Conservation (phyloP, 2,329 filamentous ascomycete species). For the Nigrospora sphaerica region DNA sequence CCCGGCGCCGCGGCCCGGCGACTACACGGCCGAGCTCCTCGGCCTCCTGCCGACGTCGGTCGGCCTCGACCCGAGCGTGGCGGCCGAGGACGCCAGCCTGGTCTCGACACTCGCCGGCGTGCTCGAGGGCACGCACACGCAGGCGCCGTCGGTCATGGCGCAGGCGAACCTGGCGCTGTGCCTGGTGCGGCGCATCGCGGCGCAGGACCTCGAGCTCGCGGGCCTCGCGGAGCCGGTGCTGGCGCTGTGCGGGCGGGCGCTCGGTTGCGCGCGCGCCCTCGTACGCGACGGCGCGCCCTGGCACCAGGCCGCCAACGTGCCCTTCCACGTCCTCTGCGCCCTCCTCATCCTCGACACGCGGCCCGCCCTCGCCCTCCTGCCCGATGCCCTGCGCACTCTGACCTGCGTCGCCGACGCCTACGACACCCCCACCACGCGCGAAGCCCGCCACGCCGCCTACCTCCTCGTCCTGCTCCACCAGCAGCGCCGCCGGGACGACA, state of each 20-base stretch:
- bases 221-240: conserved; percentile 37
- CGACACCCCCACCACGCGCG: conserved; percentile 39
- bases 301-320: conserved; percentile 54
- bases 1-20: conserved; percentile 17
- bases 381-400: conserved; percentile 42
- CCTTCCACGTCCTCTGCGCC: conserved; percentile 51
- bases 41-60: conserved; percentile 45
- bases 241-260: conserved; percentile 32
- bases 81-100: conserved; percentile 31
- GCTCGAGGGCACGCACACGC: conserved; percentile 29
- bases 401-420: conserved; percentile 32
- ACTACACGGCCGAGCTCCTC: conserved; percentile 40
- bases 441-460: conserved; percentile 47
- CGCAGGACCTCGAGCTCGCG: conserved; percentile 38
- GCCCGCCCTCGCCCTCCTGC: conserved; percentile 37
- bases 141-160: conserved; percentile 35
- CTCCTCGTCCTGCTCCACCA: conserved; percentile 42
- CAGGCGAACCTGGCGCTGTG: conserved; percentile 50
- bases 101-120: conserved; percentile 33
- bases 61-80: conserved; percentile 43
- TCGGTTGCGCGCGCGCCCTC: conserved; percentile 39
- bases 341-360: conserved; percentile 47
- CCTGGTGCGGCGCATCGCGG: conserved; percentile 45
- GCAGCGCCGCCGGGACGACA: background rate
- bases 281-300: conserved; percentile 38